Percentiles rank a stretch among this genome's conserved stretches.
These are phyloP conservation scores for Aspergillus arachidicola DNA, from an alignment of 2,329 filamentous ascomycete genomes.

Conservation along the genomic window DNA sequence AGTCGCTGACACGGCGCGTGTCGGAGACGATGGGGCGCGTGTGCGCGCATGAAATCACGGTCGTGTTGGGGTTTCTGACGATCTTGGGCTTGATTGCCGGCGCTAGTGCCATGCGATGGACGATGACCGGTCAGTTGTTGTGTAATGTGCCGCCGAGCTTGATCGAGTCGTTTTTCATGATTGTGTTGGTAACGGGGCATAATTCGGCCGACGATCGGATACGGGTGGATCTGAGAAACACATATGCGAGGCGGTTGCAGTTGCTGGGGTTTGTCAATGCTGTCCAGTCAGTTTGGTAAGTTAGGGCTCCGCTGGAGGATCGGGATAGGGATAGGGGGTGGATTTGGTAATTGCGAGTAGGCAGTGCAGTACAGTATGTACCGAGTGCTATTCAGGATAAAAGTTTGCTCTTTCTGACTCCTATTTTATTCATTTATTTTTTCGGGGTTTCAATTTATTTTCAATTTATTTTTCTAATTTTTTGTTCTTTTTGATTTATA, in stretches of 20 bases:
- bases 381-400: too few species aligned
- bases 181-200: constrained; percentile 32
- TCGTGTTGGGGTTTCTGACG: background rate
- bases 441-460: too few species aligned
- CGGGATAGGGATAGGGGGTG: too few species aligned
- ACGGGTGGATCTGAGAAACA: constrained; percentile 20
- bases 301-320: background rate
- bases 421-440: too few species aligned
- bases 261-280: constrained; percentile 6
- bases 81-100: constrained; percentile 28
- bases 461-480: too few species aligned
- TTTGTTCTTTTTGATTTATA: too few species aligned
- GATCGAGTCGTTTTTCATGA: constrained; percentile 35
- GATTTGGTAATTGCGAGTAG: too few species aligned
- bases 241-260: constrained; percentile 18
- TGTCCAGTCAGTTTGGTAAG: background rate
- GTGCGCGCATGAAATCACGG: background rate
- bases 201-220: constrained; percentile 26
- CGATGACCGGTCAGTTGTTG: constrained; percentile 32
- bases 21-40: background rate
- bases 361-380: too few species aligned
- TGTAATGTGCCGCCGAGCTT: constrained; percentile 38
- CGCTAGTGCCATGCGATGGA: constrained; percentile 32
- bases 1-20: background rate
- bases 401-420: too few species aligned